Evolutionary conservation across 306 rosid species (phyloP), one percentile per base, ranked within the genome.

Genomic region (Abrus pulchellus): DNA sequence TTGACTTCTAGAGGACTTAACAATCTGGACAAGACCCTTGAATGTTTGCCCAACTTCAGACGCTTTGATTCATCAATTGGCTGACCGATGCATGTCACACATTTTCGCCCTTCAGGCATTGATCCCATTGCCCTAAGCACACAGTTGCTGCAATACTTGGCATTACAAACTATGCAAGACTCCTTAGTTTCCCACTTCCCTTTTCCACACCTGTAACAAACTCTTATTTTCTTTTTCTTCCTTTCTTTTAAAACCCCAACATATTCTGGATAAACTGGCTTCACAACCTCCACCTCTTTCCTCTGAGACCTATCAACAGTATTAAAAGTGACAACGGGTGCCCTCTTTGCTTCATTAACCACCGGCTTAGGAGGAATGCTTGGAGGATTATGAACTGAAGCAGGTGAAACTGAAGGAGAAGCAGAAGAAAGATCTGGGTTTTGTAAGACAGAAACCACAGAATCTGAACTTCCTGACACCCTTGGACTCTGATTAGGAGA

Each of bases 151-250:
- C 98, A 96, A 83, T 96, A 96, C 86, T 88, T 93, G 10, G 94
- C 92, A 80, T 92, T 90, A 83, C 98, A 96, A 68, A 93, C 98
- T 45, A 93, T 75, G 85, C 99, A 96, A 20, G 92, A 89, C 81
- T 96, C 97, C 83, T 96, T 96, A 13, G 97, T 92, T 84, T 96
- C 99, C 99, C 99, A 96, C 93, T 96, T 96, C 74, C 92, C 98
- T 86, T 89, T 96, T 43, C 92, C 87, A 78, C 98, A 96, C 74
- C 99, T 88, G 74, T 85, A 88, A 88, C 99, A 96, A 68, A 89
- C 90, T 89, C 97, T 87, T 70, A 88, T 86, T 71, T 81, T 93
- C 82, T 92, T 95, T 80, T 89, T 93, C 90, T 89, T 95, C 89
- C 86, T 93, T 74, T 93, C 98, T 72, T 87, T 93, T 48, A 84